Conservation (phyloP, 805 yeast genomes). For the Komagataella mondaviorum region DNA sequence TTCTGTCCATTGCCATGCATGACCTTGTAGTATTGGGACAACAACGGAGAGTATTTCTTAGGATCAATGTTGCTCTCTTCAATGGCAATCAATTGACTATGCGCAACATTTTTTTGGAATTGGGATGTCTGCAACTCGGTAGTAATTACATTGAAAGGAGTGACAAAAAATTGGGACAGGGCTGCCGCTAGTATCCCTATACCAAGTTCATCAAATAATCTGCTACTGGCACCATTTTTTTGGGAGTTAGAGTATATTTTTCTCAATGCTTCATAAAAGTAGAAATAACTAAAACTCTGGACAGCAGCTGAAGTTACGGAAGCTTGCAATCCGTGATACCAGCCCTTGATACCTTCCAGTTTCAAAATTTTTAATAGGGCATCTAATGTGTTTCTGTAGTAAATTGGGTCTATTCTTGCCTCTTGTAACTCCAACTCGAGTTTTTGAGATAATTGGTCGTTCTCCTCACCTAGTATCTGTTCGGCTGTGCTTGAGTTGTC, state of each 20-base stretch:
- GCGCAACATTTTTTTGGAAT: background rate
- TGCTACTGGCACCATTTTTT: background rate
- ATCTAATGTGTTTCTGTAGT: slow-evolving; percentile 48
- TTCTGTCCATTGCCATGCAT: background rate
- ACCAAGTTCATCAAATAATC: slow-evolving; percentile 37
- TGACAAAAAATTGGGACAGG: slow-evolving; percentile 64
- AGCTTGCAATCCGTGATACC: slow-evolving; percentile 62
- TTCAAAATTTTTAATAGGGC: slow-evolving; percentile 45
- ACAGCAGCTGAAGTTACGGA: slow-evolving; percentile 60
- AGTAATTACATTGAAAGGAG: slow-evolving; percentile 70
- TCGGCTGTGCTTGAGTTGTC: slow-evolving; percentile 3
- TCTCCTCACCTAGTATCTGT: slow-evolving; percentile 8
- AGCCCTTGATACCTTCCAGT: slow-evolving; percentile 49
- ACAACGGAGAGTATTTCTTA: background rate
- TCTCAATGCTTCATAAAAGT: slow-evolving; percentile 72
- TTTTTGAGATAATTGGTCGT: slow-evolving; percentile 7
- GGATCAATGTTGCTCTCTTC: background rate
- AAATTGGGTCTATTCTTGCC: background rate
- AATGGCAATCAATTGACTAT: slow-evolving; percentile 1
- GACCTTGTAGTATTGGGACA: background rate
- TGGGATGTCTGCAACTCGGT: slow-evolving; percentile 37
- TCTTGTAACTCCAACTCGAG: background rate
- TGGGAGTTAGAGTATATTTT: slow-evolving; percentile 23
- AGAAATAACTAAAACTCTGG: slow-evolving; percentile 73
- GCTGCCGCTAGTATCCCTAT: slow-evolving; percentile 79